A percentile compares a stretch with the other conserved stretches of the same genome.
These are phyloP conservation scores for Geosmithia flava DNA, from an alignment of 2,329 filamentous ascomycete genomes.

Conservation along the genomic window DNA sequence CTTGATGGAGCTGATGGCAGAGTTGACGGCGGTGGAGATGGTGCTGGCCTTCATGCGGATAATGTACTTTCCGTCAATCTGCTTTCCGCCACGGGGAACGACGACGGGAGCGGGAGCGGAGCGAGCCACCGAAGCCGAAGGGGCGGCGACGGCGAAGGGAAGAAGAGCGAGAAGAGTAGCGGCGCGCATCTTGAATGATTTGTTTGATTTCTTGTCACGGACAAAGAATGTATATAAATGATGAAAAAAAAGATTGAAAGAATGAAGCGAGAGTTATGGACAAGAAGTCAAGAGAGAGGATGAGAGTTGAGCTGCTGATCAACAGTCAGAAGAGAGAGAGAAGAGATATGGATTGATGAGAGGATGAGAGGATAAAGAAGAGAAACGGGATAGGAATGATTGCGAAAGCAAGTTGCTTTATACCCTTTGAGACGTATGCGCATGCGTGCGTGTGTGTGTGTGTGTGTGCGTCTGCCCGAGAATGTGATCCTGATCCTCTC, in stretches of 20 bases:
- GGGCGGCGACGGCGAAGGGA: slow-evolving; percentile 16
- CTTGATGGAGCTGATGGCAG: slow-evolving; percentile 6
- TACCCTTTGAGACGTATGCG: neutral
- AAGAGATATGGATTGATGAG: neutral
- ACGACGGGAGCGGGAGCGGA: slow-evolving; percentile 1
- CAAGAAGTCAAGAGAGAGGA: neutral
- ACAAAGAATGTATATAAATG: neutral
- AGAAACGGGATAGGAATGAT: neutral
- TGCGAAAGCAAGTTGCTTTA: neutral
- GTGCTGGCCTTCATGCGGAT: slow-evolving; percentile 10
- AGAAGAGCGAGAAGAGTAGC: slow-evolving; percentile 18
- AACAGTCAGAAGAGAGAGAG: neutral
- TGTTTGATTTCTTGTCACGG: neutral
- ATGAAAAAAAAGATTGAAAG: neutral
- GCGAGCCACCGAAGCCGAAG: slow-evolving; percentile 6
- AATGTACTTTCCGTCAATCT: slow-evolving; percentile 14
- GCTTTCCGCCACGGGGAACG: slow-evolving; percentile 3
- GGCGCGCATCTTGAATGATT: slow-evolving; percentile 14
- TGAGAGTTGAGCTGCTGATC: neutral
- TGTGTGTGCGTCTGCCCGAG: neutral
- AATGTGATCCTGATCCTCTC: neutral
- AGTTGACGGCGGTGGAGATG: slow-evolving; percentile 4
- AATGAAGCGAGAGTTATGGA: neutral
- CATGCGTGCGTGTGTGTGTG: too few species aligned
- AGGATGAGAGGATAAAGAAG: neutral